A percentile compares a stretch with the other conserved stretches of the same genome.
These are phyloP conservation scores for Quercus tomentella DNA, from an alignment of 331 rosid genomes.

Conservation along the genomic window DNA sequence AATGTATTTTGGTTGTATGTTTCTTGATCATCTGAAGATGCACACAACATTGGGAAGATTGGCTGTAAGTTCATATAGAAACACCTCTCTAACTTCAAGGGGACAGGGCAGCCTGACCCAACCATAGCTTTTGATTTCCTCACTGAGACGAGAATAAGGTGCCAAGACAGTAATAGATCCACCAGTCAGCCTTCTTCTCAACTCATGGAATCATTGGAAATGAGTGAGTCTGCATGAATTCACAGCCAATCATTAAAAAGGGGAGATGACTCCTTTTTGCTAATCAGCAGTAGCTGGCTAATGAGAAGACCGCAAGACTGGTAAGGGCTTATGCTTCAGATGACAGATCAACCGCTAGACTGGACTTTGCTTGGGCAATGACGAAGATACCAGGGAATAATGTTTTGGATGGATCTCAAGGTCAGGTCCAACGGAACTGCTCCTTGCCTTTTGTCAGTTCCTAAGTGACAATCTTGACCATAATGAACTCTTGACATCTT, in stretches of 20 bases:
- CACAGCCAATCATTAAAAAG: slow-evolving; percentile 35
- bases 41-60: slow-evolving; percentile 63
- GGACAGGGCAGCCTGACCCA: slow-evolving; percentile 44
- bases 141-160: slow-evolving; percentile 38
- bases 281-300: too few species aligned
- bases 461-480: neutral
- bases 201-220: slow-evolving; percentile 3
- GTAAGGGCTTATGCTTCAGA: too few species aligned
- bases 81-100: slow-evolving; percentile 50
- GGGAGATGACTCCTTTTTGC: too few species aligned
- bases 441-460: slow-evolving; percentile 26
- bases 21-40: slow-evolving; percentile 44
- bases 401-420: slow-evolving; percentile 55
- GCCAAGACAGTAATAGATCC: slow-evolving; percentile 14
- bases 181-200: neutral
- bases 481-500: neutral
- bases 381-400: slow-evolving; percentile 58
- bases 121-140: slow-evolving; percentile 51
- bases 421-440: slow-evolving; percentile 62
- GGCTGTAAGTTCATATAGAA: slow-evolving; percentile 54
- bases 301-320: too few species aligned
- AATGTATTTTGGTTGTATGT: neutral
- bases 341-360: neutral
- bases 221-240: slow-evolving; percentile 17
- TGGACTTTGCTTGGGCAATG: slow-evolving; percentile 69